These are phyloP conservation scores for Daldinia childiae DNA, from an alignment of 495 filamentous ascomycete species.

Conservation along the genomic window DNA sequence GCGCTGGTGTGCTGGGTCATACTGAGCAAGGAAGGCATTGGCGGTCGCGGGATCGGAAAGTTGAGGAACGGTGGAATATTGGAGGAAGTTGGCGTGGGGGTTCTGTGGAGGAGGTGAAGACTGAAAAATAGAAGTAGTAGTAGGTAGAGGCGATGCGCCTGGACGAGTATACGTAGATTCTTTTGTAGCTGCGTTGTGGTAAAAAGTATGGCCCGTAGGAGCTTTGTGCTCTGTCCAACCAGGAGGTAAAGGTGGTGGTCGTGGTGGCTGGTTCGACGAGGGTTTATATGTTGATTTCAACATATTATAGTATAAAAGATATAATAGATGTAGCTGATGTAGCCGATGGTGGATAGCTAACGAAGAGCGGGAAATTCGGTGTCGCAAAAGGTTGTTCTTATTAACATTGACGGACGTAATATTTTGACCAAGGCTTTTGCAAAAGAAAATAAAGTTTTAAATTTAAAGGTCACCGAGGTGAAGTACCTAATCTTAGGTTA, in stretches of 20 bases:
- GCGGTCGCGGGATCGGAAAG: conserved; percentile 57
- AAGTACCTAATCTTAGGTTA: neutral
- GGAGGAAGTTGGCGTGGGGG: conserved; percentile 53
- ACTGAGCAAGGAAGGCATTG: conserved; percentile 60
- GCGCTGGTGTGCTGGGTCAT: conserved; percentile 46
- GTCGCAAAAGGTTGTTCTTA: neutral
- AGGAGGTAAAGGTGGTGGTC: conserved; percentile 72
- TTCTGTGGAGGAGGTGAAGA: conserved; percentile 37
- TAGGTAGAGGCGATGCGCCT: conserved; percentile 45
- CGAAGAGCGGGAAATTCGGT: neutral
- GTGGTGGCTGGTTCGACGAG: conserved; percentile 48
- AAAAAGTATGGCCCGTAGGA: conserved; percentile 87
- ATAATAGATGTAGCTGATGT: neutral
- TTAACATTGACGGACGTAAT: neutral
- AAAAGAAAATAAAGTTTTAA: conserved; percentile 3
- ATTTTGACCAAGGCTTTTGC: neutral
- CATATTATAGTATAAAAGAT: conserved; percentile 50
- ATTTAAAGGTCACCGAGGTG: conserved; percentile 7
- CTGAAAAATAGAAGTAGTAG: conserved; percentile 36
- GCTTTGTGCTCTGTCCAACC: conserved; percentile 96
- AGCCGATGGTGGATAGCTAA: neutral
- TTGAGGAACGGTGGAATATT: conserved; percentile 57
- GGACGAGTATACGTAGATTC: conserved; percentile 88
- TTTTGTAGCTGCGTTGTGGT: conserved; percentile 87
- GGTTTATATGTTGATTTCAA: conserved; percentile 72